Conservation (phyloP, 2,329 filamentous ascomycete species). For the Trichoderma brevicompactum region DNA sequence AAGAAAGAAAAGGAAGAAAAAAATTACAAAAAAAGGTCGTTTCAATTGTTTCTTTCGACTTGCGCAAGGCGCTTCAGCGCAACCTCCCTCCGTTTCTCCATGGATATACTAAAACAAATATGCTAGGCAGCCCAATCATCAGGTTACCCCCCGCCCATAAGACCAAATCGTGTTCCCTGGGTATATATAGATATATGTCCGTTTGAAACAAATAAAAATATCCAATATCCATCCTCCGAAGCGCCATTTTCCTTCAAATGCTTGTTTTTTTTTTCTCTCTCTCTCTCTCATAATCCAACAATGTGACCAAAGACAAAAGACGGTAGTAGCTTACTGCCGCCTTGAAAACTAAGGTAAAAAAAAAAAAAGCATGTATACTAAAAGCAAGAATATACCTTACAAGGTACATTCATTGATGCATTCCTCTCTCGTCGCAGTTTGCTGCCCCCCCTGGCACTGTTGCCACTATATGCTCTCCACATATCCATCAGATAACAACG, state of each 20-base stretch:
- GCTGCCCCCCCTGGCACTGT: not conserved
- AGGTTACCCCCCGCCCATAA: not conserved
- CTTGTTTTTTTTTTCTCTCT: not conserved
- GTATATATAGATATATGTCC: slow-evolving; percentile 26
- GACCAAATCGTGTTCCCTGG: slow-evolving; percentile 17
- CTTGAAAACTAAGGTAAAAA: not conserved
- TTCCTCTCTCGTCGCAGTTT: not conserved
- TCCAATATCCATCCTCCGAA: slow-evolving; percentile 11
- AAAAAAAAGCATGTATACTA: not conserved
- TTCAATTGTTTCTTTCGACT: not conserved
- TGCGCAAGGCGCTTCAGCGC: not conserved
- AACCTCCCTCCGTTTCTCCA: not conserved
- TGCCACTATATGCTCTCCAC: not conserved
- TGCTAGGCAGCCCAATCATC: slow-evolving; percentile 6
- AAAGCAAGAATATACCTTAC: not conserved
- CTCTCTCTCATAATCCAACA: not conserved
- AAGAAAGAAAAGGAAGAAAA: no score
- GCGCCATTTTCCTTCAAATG: slow-evolving; percentile 21
- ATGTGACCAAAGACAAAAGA: not conserved
- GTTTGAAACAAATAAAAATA: slow-evolving; percentile 18
- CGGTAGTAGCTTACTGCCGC: not conserved
- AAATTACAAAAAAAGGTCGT: not conserved
- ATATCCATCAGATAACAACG: not conserved
- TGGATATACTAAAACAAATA: slow-evolving; percentile 10
- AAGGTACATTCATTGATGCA: not conserved